Percentiles rank a stretch among this genome's conserved stretches.
phyloP scores from a whole-genome alignment of 1,139 yeast species.

The Hyphopichia khmerensis region DNA sequence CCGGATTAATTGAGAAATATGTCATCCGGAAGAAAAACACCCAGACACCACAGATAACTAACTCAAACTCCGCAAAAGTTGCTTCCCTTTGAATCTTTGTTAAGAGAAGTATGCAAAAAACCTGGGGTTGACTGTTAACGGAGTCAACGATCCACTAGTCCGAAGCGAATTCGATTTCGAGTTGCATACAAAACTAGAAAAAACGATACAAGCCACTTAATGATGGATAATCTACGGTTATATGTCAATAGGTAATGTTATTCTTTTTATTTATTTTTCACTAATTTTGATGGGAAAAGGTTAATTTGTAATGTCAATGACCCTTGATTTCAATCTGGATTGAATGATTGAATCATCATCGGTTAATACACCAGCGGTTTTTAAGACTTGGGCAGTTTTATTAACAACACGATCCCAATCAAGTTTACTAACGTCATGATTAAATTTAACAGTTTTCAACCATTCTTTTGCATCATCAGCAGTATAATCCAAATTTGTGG shows the following conservation, averaged over 20 bases:
- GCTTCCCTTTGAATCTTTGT: too few species aligned
- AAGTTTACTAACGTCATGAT: constrained; percentile 46
- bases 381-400: constrained; percentile 61
- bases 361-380: constrained; percentile 58
- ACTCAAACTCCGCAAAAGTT: neutral
- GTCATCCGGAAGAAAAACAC: too few species aligned
- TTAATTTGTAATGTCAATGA: constrained; percentile 8
- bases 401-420: constrained; percentile 52
- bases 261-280: neutral
- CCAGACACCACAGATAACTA: neutral
- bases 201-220: neutral
- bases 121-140: too few species aligned
- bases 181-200: too few species aligned
- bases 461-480: constrained; percentile 76
- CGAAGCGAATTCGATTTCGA: neutral
- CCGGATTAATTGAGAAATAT: neutral
- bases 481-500: constrained; percentile 69
- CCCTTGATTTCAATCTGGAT: constrained; percentile 30
- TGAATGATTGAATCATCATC: constrained; percentile 32
- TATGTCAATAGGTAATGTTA: too few species aligned
- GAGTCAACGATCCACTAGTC: neutral
- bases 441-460: constrained; percentile 74
- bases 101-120: too few species aligned
- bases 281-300: neutral
- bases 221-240: neutral